A percentile compares a stretch with the other conserved stretches of the same genome.
Evolutionary conservation across 1,139 yeast species (phyloP).

Genomic region (Magnusiomyces ingens): DNA sequence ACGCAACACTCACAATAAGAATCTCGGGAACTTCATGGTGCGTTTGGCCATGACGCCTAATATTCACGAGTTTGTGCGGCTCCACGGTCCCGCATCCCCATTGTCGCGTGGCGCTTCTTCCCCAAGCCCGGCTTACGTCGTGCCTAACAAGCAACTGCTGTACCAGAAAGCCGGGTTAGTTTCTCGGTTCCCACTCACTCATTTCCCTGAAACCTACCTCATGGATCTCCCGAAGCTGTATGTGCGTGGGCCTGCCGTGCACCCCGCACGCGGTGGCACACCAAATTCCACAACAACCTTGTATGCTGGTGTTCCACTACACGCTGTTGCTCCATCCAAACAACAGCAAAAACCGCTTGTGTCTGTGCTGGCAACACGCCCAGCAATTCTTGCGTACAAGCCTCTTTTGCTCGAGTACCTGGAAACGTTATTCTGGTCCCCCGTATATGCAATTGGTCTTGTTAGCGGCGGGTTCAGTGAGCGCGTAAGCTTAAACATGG

Average conservation of each 20-base stretch:
- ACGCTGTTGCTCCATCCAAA: too few species aligned
- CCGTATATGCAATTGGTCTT: constrained; percentile 1
- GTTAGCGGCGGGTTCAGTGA: constrained; percentile 1
- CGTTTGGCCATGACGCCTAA: constrained; percentile 4
- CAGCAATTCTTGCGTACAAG: constrained; percentile 1
- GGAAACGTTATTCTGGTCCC: constrained; percentile 6
- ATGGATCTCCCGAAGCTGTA: constrained; percentile 2
- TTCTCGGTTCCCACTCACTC: constrained; percentile 5
- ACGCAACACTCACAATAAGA: constrained; percentile 25
- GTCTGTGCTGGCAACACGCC: constrained; percentile 3
- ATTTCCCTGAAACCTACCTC: constrained; percentile 3
- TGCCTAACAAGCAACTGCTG: background rate
- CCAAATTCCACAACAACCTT: too few species aligned
- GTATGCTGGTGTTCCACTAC: too few species aligned
- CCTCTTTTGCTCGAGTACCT: constrained; percentile 3
- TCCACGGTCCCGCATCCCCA: background rate
- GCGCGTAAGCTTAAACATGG: background rate
- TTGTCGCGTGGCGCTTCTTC: too few species aligned
- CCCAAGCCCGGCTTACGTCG: too few species aligned
- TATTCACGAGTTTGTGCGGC: constrained; percentile 4
- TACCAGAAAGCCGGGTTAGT: background rate
- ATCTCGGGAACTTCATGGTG: constrained; percentile 32
- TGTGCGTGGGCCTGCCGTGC: background rate
- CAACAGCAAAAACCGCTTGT: background rate
- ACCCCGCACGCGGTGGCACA: too few species aligned